Evolutionary conservation across 257 asterid species (phyloP).

Genomic region (Solanum sejunctum): DNA sequence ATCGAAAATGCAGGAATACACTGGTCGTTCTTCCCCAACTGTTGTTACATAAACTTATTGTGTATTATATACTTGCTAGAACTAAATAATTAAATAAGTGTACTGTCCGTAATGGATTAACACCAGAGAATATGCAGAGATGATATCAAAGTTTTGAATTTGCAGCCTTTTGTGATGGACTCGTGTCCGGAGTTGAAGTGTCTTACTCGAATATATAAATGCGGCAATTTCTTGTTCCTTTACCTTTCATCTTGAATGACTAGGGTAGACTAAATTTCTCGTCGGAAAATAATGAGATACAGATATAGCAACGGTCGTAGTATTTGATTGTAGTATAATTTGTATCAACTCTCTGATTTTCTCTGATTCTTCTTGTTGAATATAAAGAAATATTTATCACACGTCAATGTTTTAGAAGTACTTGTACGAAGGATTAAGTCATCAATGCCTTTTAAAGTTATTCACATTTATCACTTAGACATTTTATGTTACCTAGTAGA

Average conservation of each 20-base stretch:
- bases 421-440: no score
- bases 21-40: conserved; percentile 88
- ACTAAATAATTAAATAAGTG: not conserved
- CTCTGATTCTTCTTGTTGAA: not conserved
- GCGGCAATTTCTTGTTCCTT: not conserved
- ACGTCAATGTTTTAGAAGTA: no score
- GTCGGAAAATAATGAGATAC: not conserved
- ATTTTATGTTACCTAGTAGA: no score
- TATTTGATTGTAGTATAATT: not conserved
- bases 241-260: not conserved
- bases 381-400: not conserved
- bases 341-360: not conserved
- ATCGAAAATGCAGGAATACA: conserved; percentile 82
- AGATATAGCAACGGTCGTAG: not conserved
- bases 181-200: not conserved
- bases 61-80: not conserved
- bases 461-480: no score
- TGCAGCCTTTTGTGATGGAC: not conserved
- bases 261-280: not conserved
- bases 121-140: not conserved
- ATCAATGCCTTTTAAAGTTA: no score
- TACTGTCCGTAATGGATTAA: not conserved
- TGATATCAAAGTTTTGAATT: not conserved
- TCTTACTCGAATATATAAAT: not conserved
- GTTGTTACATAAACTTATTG: conserved; percentile 51